Evolutionary conservation across 371 early-diverging fungal species (phyloP).

Genomic region (Rhizomucor pusillus): DNA sequence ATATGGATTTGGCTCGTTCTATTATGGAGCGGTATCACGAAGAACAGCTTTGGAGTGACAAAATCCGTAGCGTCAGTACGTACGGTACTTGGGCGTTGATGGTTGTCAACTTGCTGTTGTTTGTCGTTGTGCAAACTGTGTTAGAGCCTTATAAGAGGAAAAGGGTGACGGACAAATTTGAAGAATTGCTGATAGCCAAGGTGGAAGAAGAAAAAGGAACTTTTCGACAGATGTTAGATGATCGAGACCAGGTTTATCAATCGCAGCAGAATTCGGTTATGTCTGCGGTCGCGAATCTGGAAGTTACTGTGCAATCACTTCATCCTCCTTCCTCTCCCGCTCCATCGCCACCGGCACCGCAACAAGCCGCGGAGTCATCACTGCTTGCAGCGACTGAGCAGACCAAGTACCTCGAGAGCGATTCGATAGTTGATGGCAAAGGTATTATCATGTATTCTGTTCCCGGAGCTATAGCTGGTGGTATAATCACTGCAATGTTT

Average conservation of each 20-base stretch:
- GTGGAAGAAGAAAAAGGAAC: constrained; percentile 44
- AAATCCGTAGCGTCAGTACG: constrained; percentile 87
- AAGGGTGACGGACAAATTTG: constrained; percentile 71
- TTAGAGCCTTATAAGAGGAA: constrained; percentile 79
- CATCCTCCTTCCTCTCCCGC: constrained; percentile 1
- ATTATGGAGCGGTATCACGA: constrained; percentile 84
- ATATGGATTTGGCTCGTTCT: constrained; percentile 63
- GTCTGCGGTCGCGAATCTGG: constrained; percentile 15
- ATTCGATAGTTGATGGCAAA: constrained; percentile 3
- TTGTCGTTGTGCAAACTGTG: constrained; percentile 71
- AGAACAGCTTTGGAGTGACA: constrained; percentile 97
- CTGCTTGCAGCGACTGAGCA: constrained; percentile 1
- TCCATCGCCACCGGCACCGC: neutral
- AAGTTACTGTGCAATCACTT: neutral
- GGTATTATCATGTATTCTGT: constrained; percentile 28
- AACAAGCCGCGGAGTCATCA: neutral
- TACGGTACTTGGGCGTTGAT: constrained; percentile 85
- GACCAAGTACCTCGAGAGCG: constrained; percentile 3
- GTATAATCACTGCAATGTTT: constrained; percentile 37
- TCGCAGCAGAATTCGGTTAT: constrained; percentile 31
- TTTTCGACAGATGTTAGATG: constrained; percentile 23
- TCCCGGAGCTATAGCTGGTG: constrained; percentile 46
- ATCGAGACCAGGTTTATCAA: constrained; percentile 23
- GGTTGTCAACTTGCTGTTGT: constrained; percentile 67
- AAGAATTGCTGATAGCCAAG: constrained; percentile 52